Conservation (phyloP, 257 asterid genomes). For the Primulina tabacum region DNA sequence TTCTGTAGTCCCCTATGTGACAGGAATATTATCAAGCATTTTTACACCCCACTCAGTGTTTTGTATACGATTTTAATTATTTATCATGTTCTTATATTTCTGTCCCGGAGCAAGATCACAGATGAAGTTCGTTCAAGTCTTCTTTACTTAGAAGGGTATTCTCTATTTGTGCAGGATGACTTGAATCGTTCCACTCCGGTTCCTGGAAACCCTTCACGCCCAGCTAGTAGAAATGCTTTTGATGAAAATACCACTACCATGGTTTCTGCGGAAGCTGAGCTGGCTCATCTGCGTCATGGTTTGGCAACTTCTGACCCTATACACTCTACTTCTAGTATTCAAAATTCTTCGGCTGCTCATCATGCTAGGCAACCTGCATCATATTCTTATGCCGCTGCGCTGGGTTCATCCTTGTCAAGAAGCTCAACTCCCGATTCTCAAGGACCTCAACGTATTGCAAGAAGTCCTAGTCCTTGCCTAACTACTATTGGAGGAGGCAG, state of each 20-base stretch:
- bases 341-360: constrained; percentile 51
- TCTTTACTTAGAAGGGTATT: constrained; percentile 14
- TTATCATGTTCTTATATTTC: background rate
- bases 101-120: background rate
- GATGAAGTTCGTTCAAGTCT: background rate
- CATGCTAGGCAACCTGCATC: constrained; percentile 52
- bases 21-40: background rate
- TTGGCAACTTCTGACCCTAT: constrained; percentile 47
- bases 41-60: background rate
- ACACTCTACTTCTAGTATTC: constrained; percentile 43
- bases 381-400: constrained; percentile 87
- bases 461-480: constrained; percentile 91
- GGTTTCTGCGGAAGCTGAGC: constrained; percentile 60
- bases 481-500: constrained; percentile 90
- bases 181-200: constrained; percentile 52
- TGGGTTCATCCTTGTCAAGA: constrained; percentile 88
- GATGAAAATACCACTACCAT: constrained; percentile 50
- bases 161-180: constrained; percentile 63
- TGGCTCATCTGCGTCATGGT: constrained; percentile 53
- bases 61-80: no score
- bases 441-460: constrained; percentile 74
- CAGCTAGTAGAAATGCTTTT: constrained; percentile 73
- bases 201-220: constrained; percentile 75
- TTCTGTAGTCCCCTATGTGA: background rate
- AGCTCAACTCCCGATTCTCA: constrained; percentile 97